phyloP scores from a whole-genome alignment of 192 early-diverging fungal genomes.

The Lobosporangium transversale region DNA sequence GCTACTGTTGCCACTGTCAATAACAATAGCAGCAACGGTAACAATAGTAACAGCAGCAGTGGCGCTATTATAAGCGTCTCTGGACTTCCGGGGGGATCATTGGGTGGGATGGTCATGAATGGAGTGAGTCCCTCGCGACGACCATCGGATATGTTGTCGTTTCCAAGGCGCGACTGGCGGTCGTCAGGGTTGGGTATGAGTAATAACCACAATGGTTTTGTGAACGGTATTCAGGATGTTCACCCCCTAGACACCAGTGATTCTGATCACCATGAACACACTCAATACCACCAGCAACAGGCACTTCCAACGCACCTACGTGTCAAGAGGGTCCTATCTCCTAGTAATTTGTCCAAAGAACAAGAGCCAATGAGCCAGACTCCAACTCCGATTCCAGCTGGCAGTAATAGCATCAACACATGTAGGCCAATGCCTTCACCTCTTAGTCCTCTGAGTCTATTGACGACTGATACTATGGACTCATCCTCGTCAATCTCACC shows the following conservation, averaged over 20 bases:
- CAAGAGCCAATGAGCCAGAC: no score
- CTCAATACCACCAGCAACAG: not conserved
- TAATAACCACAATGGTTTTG: constrained; percentile 1
- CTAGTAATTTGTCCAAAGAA: constrained; percentile 26
- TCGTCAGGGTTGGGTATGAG: constrained; percentile 17
- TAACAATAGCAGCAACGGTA: no score
- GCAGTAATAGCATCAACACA: not conserved
- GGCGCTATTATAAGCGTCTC: no score
- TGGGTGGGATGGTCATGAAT: constrained; percentile 10
- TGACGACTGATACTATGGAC: constrained; percentile 31
- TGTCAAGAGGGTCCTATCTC: constrained; percentile 22
- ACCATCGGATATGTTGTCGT: constrained; percentile 27
- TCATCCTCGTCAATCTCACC: constrained; percentile 21
- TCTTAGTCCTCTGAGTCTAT: constrained; percentile 25
- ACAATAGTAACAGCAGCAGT: no score
- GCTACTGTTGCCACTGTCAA: not conserved
- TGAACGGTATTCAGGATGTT: constrained; percentile 10
- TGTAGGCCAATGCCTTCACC: constrained; percentile 18
- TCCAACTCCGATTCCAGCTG: no score
- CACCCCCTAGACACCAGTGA: constrained; percentile 33
- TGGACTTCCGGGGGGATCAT: not conserved
- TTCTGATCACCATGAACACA: not conserved
- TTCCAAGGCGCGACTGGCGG: constrained; percentile 33
- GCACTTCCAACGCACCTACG: not conserved
- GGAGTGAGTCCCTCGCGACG: constrained; percentile 9